Percentiles rank a stretch among this genome's conserved stretches.
These are phyloP conservation scores for Onygena corvina DNA, from an alignment of 2,329 filamentous ascomycete genomes.

Conservation along the genomic window DNA sequence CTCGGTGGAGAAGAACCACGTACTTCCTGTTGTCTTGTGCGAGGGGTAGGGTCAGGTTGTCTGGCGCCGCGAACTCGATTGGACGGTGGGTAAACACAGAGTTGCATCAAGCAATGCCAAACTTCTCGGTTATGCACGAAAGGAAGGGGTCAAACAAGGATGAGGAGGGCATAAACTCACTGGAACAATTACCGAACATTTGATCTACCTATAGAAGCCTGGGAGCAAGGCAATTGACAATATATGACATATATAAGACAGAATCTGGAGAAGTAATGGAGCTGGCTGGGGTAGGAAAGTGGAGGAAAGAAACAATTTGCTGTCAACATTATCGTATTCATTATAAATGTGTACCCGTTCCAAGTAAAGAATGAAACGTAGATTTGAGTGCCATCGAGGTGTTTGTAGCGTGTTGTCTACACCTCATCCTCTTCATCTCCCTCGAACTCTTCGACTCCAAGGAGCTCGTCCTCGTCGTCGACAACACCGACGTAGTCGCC, in stretches of 20 bases:
- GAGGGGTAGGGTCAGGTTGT: too few species aligned
- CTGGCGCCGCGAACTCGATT: too few species aligned
- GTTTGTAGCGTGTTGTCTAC: slow-evolving; percentile 8
- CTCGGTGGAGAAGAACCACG: too few species aligned
- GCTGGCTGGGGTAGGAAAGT: background rate
- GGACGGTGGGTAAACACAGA: too few species aligned
- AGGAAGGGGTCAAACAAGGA: background rate
- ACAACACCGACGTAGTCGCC: slow-evolving; percentile 84
- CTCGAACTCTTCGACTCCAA: slow-evolving; percentile 77
- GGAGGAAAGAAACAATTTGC: background rate
- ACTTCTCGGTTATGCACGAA: too few species aligned
- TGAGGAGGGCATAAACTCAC: background rate
- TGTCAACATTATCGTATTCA: slow-evolving; percentile 6
- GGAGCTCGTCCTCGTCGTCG: slow-evolving; percentile 83
- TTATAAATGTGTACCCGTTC: background rate
- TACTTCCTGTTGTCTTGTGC: too few species aligned
- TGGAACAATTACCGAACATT: background rate
- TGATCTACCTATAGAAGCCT: background rate
- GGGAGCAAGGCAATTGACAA: background rate
- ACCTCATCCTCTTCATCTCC: slow-evolving; percentile 67
- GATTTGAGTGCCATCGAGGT: too few species aligned
- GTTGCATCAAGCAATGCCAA: too few species aligned
- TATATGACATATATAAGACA: slow-evolving; percentile 5
- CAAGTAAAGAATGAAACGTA: background rate
- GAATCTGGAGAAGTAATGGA: background rate